Percentiles rank a stretch among this genome's conserved stretches.
Evolutionary conservation across 2,329 filamentous ascomycete species (phyloP).

Genomic region (Falciphora oryzae): DNA sequence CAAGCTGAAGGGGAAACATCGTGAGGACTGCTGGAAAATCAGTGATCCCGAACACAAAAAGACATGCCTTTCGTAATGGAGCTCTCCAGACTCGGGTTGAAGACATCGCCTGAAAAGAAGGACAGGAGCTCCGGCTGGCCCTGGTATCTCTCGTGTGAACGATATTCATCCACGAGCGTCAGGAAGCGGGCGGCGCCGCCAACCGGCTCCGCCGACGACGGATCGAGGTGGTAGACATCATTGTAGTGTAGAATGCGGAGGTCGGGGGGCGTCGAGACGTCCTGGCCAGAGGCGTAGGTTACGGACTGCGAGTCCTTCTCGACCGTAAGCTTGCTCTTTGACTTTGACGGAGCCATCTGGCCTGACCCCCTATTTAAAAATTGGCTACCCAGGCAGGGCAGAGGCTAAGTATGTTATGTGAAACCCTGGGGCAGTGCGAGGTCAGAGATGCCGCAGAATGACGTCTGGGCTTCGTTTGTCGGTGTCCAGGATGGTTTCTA

Average conservation of each 20-base stretch:
- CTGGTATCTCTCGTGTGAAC: slow-evolving; percentile 51
- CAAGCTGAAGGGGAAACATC: neutral
- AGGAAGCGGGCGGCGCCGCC: slow-evolving; percentile 80
- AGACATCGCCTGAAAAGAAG: slow-evolving; percentile 87
- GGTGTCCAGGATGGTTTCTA: neutral
- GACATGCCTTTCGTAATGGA: slow-evolving; percentile 76
- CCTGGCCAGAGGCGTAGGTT: slow-evolving; percentile 26
- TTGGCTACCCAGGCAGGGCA: neutral
- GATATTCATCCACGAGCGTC: slow-evolving; percentile 70
- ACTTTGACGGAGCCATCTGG: slow-evolving; percentile 3
- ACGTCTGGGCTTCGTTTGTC: neutral
- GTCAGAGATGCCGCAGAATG: neutral
- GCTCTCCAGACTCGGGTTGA: slow-evolving; percentile 85
- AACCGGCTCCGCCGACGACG: slow-evolving; percentile 69
- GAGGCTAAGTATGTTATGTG: neutral
- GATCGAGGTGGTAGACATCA: slow-evolving; percentile 87
- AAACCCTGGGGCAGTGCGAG: too few relatives aligned
- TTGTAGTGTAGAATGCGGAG: slow-evolving; percentile 86
- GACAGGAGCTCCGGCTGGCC: slow-evolving; percentile 64
- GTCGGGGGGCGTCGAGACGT: slow-evolving; percentile 45
- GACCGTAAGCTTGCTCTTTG: slow-evolving; percentile 6
- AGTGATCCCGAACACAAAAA: slow-evolving; percentile 18
- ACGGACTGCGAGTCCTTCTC: slow-evolving; percentile 16
- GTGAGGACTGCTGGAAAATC: slow-evolving; percentile 11
- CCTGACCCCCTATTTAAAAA: neutral